Evolutionary conservation across 805 yeast genomes (phyloP), one percentile per base, ranked within the genome.

Genomic region (Ogataea saltuana): DNA sequence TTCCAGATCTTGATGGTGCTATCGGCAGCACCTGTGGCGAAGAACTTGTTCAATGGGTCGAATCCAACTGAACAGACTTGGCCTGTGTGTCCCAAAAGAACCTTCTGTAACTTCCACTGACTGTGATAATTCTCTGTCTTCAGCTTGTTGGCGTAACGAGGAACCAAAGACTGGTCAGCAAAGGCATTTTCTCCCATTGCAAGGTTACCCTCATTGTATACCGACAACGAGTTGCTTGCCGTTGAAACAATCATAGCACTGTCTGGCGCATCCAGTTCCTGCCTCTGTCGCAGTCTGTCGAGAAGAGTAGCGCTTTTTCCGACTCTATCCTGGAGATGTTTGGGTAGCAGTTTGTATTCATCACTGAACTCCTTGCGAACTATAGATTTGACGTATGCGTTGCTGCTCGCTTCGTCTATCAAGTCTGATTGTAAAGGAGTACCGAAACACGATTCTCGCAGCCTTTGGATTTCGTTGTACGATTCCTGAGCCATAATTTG

Each of bases 1-100:
- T 89, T 93, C 98, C 99, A 93, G 3, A 91, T 72, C 54, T 90
- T 90, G 49, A 93, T 86, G 0, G 95, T 86, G 3, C 88, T 71
- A 59, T 93, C 99, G 4, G 85, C 78, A 3, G 95, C 82, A 0
- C 98, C 99, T 0, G 97, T 83, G 6, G 84, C 95, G 66, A 88
- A 91, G 88, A 93, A 93, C 51, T 82, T 77, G 60, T 89, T 89
- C 23, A 84, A 84, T 1, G 96, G 96, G 47, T 93, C 98, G 15
- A 86, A 76, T 6, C 83, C 74, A 3, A 89, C 68, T n/a, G 87
- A 75, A 34, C 95, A 73, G 1, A 93, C 88, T 90, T 97, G 90
- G 0, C 99, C 99, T 29, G 78, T 74, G 61, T 93, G 99, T 3
- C 98, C 98, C 1, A 86, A 80, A 1, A 91, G 72, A 3, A 91